Conservation (phyloP, 2,329 filamentous ascomycete genomes). For the Alternaria burnsii region DNA sequence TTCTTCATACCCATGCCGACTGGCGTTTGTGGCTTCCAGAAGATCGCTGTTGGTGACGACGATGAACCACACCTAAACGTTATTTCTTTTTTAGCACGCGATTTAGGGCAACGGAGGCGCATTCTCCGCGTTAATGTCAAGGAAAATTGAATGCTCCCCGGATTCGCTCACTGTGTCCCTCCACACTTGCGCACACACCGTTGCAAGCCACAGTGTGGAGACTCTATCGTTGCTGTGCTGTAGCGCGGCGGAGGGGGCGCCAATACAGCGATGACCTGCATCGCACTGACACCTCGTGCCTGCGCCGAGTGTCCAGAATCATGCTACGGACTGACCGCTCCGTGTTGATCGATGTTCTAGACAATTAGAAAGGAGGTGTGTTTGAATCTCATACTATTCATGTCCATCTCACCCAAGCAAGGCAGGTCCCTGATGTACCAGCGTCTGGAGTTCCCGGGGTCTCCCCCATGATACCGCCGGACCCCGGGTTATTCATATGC, state of each 20-base stretch:
- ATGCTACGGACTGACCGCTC: slow-evolving; percentile 2
- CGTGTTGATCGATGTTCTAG: slow-evolving; percentile 3
- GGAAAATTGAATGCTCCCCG: slow-evolving; percentile 7
- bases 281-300: slow-evolving; percentile 9
- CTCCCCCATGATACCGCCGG: slow-evolving; percentile 8
- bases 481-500: slow-evolving; percentile 27
- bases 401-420: slow-evolving; percentile 2
- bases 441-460: slow-evolving; percentile 7
- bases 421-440: slow-evolving; percentile 5
- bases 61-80: not conserved
- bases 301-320: not conserved
- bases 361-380: not conserved
- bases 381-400: slow-evolving; percentile 1
- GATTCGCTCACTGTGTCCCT: slow-evolving; percentile 3
- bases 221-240: slow-evolving; percentile 4
- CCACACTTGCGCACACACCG: slow-evolving; percentile 3
- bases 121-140: slow-evolving; percentile 9
- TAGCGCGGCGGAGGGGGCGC: not conserved
- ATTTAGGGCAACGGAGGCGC: slow-evolving; percentile 11
- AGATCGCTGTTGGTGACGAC: not conserved
- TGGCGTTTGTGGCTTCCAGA: not conserved
- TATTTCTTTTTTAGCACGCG: not conserved
- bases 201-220: slow-evolving; percentile 8
- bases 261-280: slow-evolving; percentile 7
- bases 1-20: not conserved